Evolutionary conservation across 2,329 filamentous ascomycete genomes (phyloP).

Genomic region (Verticillium nonalfalfae): DNA sequence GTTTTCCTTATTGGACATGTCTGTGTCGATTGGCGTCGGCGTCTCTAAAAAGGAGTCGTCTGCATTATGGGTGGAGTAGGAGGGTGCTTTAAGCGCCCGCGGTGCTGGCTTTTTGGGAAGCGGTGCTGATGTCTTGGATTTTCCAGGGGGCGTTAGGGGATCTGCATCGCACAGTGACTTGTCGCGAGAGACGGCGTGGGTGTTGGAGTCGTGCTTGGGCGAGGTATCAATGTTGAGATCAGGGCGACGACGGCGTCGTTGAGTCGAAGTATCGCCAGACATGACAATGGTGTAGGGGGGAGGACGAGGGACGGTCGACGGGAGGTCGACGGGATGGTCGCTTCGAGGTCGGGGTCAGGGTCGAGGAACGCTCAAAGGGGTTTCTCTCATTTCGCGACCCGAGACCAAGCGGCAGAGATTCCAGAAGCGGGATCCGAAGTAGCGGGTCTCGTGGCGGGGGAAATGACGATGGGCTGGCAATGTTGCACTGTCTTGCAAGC

Average conservation of each 20-base stretch:
- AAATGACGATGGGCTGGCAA: conserved; percentile 1
- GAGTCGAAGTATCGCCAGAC: conserved; percentile 6
- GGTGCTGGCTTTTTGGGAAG: conserved; percentile 14
- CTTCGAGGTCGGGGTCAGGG: conserved; percentile 1
- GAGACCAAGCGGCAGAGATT: neutral
- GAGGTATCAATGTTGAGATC: conserved; percentile 14
- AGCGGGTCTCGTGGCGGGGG: neutral
- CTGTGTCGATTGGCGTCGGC: conserved; percentile 28
- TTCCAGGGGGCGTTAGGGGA: conserved; percentile 7
- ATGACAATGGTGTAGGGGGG: neutral
- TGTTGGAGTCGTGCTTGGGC: neutral
- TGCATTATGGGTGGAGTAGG: conserved; percentile 16
- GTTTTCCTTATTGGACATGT: conserved; percentile 22
- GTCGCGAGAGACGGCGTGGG: neutral
- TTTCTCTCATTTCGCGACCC: conserved; percentile 1
- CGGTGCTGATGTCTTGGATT: conserved; percentile 5
- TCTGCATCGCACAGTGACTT: conserved; percentile 4
- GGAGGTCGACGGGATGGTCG: neutral
- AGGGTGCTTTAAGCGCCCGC: conserved; percentile 22
- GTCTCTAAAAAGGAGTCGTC: conserved; percentile 31
- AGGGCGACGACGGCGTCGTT: conserved; percentile 12
- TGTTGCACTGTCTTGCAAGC: neutral
- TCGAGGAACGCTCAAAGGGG: neutral
- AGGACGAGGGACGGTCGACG: neutral
- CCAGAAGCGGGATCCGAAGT: neutral